Base-by-base conservation (phyloP, 345 rosid genomes). In the Gossypium stocksii region DNA sequence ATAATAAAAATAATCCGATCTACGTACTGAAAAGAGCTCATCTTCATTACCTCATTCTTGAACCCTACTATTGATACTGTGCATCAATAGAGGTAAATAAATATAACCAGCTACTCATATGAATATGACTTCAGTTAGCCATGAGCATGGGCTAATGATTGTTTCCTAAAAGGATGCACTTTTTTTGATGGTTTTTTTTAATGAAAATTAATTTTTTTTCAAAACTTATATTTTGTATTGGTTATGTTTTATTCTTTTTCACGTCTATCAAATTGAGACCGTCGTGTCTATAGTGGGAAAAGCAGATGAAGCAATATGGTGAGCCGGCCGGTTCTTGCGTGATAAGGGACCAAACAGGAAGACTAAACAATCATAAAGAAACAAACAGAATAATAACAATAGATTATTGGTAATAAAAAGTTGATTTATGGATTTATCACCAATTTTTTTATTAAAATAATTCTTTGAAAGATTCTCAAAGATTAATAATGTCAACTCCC, bases 401-500 rank as follows among this genome's bases (percentile, higher is more conserved):
- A 77, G 66, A 57, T 74, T 48, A 62, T 60, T 59, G 60, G 48
- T 66, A 73, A 56, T 75, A 49, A 70, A 48, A 70, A 74, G 67
- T 79, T 62, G 60, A 74, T 71, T 60, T 64, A 46, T 38, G 25
- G 56, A 70, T 64, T 68, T 9, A 74, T 62, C 58, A 77, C 79
- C 74, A 72, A 51, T 81, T 81, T 27, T 82, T 75, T 43, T 73
- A 58, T 77, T 29, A 9, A 41, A 79, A 19, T 38, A 71, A 79
- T 79, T 82, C 71, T 76, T 70, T 71, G 80, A 82, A 82, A 82
- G 85, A 84, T 84, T 84, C 85, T 19, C 44, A 14, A 9, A 27
- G 38, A 19, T 67, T 71, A 61, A 41, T 74, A 77, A 75, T 78
- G 87, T 85, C 85, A 82, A 82, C 85, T 75, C 81, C 85, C 70